These are phyloP conservation scores for Crucibulum laeve DNA, from an alignment of 768 basidiomycete genomes.

Conservation along the genomic window DNA sequence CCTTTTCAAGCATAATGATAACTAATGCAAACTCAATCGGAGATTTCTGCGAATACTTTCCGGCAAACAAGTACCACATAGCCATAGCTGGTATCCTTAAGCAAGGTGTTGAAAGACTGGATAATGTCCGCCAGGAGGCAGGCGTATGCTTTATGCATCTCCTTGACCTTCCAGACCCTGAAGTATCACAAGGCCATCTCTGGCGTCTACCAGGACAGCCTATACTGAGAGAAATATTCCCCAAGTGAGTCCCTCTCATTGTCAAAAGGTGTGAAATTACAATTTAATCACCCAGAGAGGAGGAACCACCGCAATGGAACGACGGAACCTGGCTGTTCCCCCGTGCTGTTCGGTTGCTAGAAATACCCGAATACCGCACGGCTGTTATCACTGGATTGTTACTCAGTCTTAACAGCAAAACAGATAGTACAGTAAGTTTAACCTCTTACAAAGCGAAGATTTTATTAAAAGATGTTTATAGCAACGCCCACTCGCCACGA, in stretches of 20 bases:
- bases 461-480: slow-evolving; percentile 21
- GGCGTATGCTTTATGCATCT: slow-evolving; percentile 57
- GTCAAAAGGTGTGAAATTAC: neutral
- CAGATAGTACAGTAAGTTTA: slow-evolving; percentile 73
- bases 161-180: slow-evolving; percentile 41
- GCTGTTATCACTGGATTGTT: slow-evolving; percentile 68
- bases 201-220: slow-evolving; percentile 51
- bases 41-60: slow-evolving; percentile 55
- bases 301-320: slow-evolving; percentile 52
- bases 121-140: slow-evolving; percentile 82
- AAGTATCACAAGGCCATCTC: slow-evolving; percentile 26
- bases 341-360: slow-evolving; percentile 60
- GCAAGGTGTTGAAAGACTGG: slow-evolving; percentile 87
- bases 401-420: slow-evolving; percentile 78
- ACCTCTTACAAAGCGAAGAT: slow-evolving; percentile 3
- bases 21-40: slow-evolving; percentile 32
- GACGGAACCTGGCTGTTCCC: slow-evolving; percentile 76
- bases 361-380: slow-evolving; percentile 56
- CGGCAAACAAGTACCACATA: slow-evolving; percentile 49
- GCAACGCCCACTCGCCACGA: slow-evolving; percentile 66
- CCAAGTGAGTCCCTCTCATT: slow-evolving; percentile 36
- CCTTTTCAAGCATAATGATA: slow-evolving; percentile 49
- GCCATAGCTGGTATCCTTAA: slow-evolving; percentile 71
- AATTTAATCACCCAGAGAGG: slow-evolving; percentile 19
- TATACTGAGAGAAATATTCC: slow-evolving; percentile 50